phyloP scores from a whole-genome alignment of 192 early-diverging fungal genomes.

The Podila epigama region DNA sequence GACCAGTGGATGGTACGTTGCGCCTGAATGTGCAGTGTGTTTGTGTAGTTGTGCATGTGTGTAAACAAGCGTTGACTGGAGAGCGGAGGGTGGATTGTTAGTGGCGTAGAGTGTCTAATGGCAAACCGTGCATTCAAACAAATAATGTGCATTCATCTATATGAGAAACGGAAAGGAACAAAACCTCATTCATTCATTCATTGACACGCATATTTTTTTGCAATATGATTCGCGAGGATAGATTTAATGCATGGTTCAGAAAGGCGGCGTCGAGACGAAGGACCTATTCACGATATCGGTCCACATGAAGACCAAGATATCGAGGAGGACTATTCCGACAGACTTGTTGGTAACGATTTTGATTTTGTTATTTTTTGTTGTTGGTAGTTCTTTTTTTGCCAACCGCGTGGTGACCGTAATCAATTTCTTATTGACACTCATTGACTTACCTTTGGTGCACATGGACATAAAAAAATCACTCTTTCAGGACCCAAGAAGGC shows the following conservation, averaged over 20 bases:
- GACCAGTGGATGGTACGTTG: conserved; percentile 32
- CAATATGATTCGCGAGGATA: too few species aligned
- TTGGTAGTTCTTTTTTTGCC: background rate
- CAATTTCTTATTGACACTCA: background rate
- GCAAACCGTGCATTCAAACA: too few species aligned
- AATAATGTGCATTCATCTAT: background rate
- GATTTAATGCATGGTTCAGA: background rate
- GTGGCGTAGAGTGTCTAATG: background rate
- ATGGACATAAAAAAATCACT: too few species aligned
- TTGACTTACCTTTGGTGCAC: too few species aligned
- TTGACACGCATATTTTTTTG: too few species aligned
- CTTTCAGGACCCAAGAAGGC: conserved; percentile 45
- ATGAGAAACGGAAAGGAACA: too few species aligned
- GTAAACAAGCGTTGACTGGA: too few species aligned
- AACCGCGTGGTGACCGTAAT: background rate
- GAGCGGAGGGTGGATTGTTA: too few species aligned
- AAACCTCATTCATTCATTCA: too few species aligned
- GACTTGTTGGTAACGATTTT: conserved; percentile 23
- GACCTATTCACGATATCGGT: conserved; percentile 41
- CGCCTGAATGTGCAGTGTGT: background rate
- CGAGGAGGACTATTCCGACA: conserved; percentile 35
- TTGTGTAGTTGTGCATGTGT: background rate
- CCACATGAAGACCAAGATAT: conserved; percentile 34
- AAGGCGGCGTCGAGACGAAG: conserved; percentile 32
- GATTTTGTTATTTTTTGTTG: background rate